Evolutionary conservation across 176 grass and related monocot genomes (phyloP).

Genomic region (Dactylis glomerata): DNA sequence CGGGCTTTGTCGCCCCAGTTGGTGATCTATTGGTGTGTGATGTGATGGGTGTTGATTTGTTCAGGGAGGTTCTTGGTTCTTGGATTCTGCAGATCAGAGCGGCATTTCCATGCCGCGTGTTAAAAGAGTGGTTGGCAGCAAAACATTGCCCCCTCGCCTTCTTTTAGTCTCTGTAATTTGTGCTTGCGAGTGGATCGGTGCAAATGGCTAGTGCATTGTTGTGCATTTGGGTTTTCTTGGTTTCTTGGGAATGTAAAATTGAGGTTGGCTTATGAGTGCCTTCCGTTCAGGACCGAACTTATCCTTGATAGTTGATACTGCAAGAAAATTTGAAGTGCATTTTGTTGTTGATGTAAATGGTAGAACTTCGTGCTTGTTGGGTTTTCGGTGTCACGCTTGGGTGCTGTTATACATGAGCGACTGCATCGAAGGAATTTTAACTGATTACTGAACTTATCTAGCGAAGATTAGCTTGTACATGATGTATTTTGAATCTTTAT

Average conservation of each 20-base stretch:
- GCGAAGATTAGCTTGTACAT: background rate
- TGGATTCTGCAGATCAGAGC: background rate
- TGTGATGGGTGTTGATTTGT: background rate
- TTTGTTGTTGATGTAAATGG: background rate
- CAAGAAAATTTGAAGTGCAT: background rate
- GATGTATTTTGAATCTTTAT: background rate
- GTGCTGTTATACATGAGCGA: background rate
- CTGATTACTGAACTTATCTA: background rate
- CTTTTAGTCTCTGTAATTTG: background rate
- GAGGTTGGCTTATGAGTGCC: background rate
- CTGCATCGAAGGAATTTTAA: background rate
- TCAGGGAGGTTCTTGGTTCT: background rate
- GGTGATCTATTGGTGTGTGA: background rate
- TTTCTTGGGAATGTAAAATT: background rate
- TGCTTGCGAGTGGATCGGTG: background rate
- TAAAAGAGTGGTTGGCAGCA: background rate
- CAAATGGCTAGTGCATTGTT: conserved; percentile 5
- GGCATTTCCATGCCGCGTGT: background rate
- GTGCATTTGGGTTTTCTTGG: background rate
- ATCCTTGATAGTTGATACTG: background rate
- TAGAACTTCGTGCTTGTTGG: background rate
- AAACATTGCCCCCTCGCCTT: background rate
- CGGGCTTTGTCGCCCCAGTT: background rate
- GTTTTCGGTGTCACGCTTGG: background rate
- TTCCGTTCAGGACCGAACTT: background rate